Evolutionary conservation across 257 asterid genomes (phyloP), one percentile per base, ranked within the genome.

Genomic region (Rauvolfia tetraphylla): DNA sequence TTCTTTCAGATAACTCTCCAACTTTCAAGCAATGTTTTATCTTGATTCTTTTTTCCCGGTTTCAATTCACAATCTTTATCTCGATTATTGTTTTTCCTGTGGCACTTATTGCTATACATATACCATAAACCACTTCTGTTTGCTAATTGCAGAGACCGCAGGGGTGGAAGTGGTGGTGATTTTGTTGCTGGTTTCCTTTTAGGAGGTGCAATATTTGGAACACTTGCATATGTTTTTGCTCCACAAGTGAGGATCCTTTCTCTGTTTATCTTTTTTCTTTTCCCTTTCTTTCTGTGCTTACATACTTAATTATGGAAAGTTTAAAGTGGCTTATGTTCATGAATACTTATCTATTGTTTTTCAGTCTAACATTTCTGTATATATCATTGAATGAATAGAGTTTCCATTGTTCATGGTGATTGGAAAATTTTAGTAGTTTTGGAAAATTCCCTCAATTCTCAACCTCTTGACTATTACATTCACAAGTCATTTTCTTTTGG

Each of bases 141-240:
- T 83, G 65, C 51, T 77, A 61, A 41, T 44, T 81, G 85, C 78
- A 92, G 97, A 80, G 88, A 89, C 63, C 89, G 83, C 57, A 82
- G 81, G 68, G 84, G 84, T 79, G 93, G 93, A 69, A 81, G 87
- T 78, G 93, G 91, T 68, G 87, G 81, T 80, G 98, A 92, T 85
- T 92, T 93, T 83, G 83, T 87, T 59, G 93, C 96, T 78, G 98
- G 98, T 57, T 91, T 93, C 81, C 80, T 93, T 75, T 63, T 91
- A 34, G 98, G 98, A 80, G 96, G 98, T 81, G 98, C 97, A 71
- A 75, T 93, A 62, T 87, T 89, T 81, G 98, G 98, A 79, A 84
- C 96, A 39, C 92, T 93, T 78, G 95, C 88, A 23, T 91, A 91
- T 82, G 79, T 90, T 71, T 90, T 86, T 81, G 96, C 97, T 81